These are phyloP conservation scores for Xerocomus spinulosus DNA, from an alignment of 768 basidiomycete genomes.

Conservation along the genomic window DNA sequence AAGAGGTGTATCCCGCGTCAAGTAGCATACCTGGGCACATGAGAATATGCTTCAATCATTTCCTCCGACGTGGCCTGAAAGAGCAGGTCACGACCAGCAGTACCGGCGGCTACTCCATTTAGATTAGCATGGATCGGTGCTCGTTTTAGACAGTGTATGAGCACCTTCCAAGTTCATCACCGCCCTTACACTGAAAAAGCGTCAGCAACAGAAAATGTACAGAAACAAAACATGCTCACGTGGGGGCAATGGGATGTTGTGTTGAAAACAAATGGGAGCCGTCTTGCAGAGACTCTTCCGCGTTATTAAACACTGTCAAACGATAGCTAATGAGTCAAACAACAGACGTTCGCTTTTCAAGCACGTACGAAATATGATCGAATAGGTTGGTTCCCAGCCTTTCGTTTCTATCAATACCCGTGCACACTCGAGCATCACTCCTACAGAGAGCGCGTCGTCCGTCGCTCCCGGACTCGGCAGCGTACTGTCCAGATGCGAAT, in stretches of 20 bases:
- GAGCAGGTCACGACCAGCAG: constrained; percentile 79
- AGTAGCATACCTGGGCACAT: constrained; percentile 64
- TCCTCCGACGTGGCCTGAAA: constrained; percentile 96
- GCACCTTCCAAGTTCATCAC: constrained; percentile 87
- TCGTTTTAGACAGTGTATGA: neutral
- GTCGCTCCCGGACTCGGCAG: constrained; percentile 85
- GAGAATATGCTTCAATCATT: constrained; percentile 89
- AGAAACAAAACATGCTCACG: constrained; percentile 41
- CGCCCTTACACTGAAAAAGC: constrained; percentile 60
- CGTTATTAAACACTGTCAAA: constrained; percentile 82
- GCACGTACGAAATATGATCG: constrained; percentile 76
- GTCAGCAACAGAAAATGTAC: neutral
- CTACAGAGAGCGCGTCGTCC: constrained; percentile 85
- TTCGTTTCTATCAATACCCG: constrained; percentile 66
- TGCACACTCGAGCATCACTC: constrained; percentile 87
- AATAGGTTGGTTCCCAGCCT: constrained; percentile 66
- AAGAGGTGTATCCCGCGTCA: neutral
- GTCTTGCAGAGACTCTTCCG: constrained; percentile 93
- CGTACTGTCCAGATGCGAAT: constrained; percentile 86
- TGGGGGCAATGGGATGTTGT: constrained; percentile 69
- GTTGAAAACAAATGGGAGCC: constrained; percentile 92
- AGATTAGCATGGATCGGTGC: constrained; percentile 3
- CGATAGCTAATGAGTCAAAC: neutral
- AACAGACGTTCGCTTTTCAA: neutral
- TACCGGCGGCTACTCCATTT: constrained; percentile 64